A percentile compares a stretch with the other conserved stretches of the same genome.
These are phyloP conservation scores for Vanderwaltozyma verrucispora DNA, from an alignment of 805 yeast genomes.

Conservation along the genomic window DNA sequence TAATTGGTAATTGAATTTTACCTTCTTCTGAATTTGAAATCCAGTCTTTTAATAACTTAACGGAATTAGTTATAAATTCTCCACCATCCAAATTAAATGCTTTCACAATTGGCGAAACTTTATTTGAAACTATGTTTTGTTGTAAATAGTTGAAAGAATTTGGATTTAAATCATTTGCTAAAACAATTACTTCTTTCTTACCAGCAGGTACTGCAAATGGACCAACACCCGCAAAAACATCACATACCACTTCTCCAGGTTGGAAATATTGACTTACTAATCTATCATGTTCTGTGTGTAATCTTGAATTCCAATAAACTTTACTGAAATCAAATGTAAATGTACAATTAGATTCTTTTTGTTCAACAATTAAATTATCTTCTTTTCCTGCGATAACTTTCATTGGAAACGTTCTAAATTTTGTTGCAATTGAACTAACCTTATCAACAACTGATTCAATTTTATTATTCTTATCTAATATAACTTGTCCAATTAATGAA, in stretches of 20 bases:
- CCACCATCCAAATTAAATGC: constrained; percentile 75
- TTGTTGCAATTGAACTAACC: constrained; percentile 73
- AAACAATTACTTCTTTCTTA: constrained; percentile 62
- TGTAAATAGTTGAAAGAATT: constrained; percentile 63
- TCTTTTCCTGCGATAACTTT: constrained; percentile 82
- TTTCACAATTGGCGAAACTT: constrained; percentile 46
- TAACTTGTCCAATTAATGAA: constrained; percentile 73
- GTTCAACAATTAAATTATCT: constrained; percentile 59
- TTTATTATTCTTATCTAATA: constrained; percentile 70
- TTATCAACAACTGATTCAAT: constrained; percentile 88
- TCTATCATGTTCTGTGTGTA: constrained; percentile 88
- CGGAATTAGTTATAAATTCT: constrained; percentile 58
- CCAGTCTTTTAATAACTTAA: constrained; percentile 41
- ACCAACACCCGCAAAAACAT: constrained; percentile 98
- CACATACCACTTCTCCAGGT: constrained; percentile 71
- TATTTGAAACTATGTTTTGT: constrained; percentile 55
- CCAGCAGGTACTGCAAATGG: constrained; percentile 98
- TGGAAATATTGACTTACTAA: constrained; percentile 48
- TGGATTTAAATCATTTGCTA: constrained; percentile 93
- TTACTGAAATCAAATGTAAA: constrained; percentile 84
- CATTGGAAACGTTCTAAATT: constrained; percentile 89
- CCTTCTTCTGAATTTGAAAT: constrained; percentile 26
- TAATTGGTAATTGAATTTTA: constrained; percentile 28
- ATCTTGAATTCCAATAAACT: constrained; percentile 95
- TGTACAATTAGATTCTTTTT: constrained; percentile 74